Evolutionary conservation across 2,329 filamentous ascomycete species (phyloP).

Genomic region (Harringtonia lauricola): DNA sequence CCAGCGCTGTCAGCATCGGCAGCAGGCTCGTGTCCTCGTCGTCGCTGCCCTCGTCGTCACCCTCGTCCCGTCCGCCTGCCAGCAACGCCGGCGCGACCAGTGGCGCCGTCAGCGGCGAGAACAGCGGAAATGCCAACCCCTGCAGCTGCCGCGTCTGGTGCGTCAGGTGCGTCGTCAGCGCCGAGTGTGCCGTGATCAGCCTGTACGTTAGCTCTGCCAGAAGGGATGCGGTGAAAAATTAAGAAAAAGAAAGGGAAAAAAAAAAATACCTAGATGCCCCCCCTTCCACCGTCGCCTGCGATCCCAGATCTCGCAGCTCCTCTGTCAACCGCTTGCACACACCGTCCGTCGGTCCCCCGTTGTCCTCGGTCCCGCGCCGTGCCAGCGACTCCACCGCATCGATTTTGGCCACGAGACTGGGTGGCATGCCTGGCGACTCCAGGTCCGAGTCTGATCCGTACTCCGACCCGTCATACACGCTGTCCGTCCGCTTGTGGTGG

Average conservation of each 20-base stretch:
- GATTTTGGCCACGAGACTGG: slow-evolving; percentile 56
- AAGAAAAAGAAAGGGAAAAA: not conserved
- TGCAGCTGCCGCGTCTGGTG: slow-evolving; percentile 69
- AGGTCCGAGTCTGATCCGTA: slow-evolving; percentile 64
- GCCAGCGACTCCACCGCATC: slow-evolving; percentile 62
- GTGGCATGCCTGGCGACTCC: slow-evolving; percentile 56
- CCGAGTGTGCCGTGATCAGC: slow-evolving; percentile 64
- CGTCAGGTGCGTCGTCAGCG: slow-evolving; percentile 60
- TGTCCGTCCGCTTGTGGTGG: slow-evolving; percentile 39
- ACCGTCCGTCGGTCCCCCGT: slow-evolving; percentile 51
- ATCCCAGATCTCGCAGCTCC: slow-evolving; percentile 59
- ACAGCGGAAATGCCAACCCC: slow-evolving; percentile 57
- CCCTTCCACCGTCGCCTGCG: slow-evolving; percentile 61
- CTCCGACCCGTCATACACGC: slow-evolving; percentile 62
- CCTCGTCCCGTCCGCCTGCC: not conserved
- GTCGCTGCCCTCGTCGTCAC: slow-evolving; percentile 7
- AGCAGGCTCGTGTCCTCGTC: slow-evolving; percentile 56
- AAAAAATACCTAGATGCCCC: slow-evolving; percentile 52
- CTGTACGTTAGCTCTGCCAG: slow-evolving; percentile 31
- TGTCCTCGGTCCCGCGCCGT: slow-evolving; percentile 53
- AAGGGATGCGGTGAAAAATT: no score
- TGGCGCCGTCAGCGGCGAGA: slow-evolving; percentile 52
- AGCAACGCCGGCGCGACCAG: not conserved
- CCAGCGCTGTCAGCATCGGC: slow-evolving; percentile 53
- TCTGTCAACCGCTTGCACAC: slow-evolving; percentile 60